Base-by-base conservation (phyloP, 1,284 basidiomycete species). In the Schizophyllum amplum region DNA sequence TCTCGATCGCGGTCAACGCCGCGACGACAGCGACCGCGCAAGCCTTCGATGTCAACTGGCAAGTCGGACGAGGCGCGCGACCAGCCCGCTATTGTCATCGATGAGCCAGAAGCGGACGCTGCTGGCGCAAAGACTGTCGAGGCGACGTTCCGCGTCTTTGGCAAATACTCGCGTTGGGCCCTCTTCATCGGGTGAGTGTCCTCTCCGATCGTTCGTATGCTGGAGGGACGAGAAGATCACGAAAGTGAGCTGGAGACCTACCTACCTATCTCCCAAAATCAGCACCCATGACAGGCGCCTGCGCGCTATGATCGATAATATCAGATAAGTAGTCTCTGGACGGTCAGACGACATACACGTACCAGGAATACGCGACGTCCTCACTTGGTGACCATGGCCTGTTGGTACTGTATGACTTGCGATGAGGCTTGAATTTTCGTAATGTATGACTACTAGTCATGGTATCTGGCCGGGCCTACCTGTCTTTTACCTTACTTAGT, bases 241-340 rank as follows among this genome's bases (percentile, higher is more conserved):
- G n/a, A n/a, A n/a, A n/a, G n/a, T n/a, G n/a, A n/a, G n/a, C n/a
- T n/a, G n/a, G n/a, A n/a, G n/a, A n/a, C n/a, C n/a, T n/a, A n/a
- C n/a, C n/a, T n/a, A n/a, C n/a, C n/a, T n/a, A n/a, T n/a, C n/a
- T n/a, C n/a, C n/a, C n/a, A n/a, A n/a, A n/a, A n/a, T n/a, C n/a
- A 21, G 23, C 27, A 26, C 25, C n/a, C 27, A 24, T 51, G 24
- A 20, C 17, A 33, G 7, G 55, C 49, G 23, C 7, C 47, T 46
- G 51, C 21, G 54, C 87, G 86, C 53, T 72, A 90, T 57, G 86
- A 75, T 24, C 76, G n/a, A n/a, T 90, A 2, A 83, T 85, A 0
- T 80, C 85, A 1, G 91, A 90, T 69, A 84, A 89, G 61, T 91
- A 90, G 68, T 87, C 86, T 0, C 74, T 91, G 15, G 88, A 90